These are phyloP conservation scores for Leccinum fuscescens DNA, from an alignment of 1,284 basidiomycete species.

Conservation along the genomic window DNA sequence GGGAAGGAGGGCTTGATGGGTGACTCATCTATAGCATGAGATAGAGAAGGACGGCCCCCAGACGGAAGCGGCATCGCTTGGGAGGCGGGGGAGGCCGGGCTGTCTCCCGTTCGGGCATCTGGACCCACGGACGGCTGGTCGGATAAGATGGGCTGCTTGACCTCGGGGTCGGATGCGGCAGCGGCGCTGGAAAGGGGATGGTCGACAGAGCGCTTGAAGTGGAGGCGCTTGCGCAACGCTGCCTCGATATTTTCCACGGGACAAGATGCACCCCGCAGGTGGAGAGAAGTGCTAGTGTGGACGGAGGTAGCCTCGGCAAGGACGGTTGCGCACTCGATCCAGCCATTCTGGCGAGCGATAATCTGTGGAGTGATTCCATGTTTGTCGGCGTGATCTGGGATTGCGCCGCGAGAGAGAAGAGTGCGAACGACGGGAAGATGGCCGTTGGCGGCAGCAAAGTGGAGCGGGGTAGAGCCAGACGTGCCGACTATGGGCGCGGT, in stretches of 20 bases:
- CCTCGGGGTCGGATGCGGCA: constrained; percentile 27
- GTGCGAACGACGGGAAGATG: constrained; percentile 73
- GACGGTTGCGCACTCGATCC: constrained; percentile 61
- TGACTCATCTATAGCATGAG: constrained; percentile 36
- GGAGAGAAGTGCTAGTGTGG: constrained; percentile 15
- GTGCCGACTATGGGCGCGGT: constrained; percentile 73
- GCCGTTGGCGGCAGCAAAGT: constrained; percentile 92
- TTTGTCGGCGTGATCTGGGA: constrained; percentile 78
- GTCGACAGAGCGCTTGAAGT: constrained; percentile 48
- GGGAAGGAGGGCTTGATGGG: constrained; percentile 17
- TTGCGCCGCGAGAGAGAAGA: constrained; percentile 79
- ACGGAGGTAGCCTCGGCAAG: constrained; percentile 32
- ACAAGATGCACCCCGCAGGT: constrained; percentile 23
- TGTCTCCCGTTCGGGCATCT: constrained; percentile 10
- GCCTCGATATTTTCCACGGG: constrained; percentile 35
- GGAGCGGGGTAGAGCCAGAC: constrained; percentile 86
- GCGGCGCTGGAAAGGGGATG: constrained; percentile 35
- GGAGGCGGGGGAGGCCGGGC: constrained; percentile 8
- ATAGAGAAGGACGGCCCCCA: constrained; percentile 38
- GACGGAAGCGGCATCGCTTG: constrained; percentile 14
- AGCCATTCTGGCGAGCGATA: constrained; percentile 68
- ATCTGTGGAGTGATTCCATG: constrained; percentile 79
- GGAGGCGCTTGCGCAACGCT: constrained; percentile 36
- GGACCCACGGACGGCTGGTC: constrained; percentile 16
- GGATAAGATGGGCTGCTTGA: constrained; percentile 10